Evolutionary conservation across 1,284 basidiomycete species (phyloP), one percentile per base, ranked within the genome.

Genomic region (Marasmius tenuissimus): DNA sequence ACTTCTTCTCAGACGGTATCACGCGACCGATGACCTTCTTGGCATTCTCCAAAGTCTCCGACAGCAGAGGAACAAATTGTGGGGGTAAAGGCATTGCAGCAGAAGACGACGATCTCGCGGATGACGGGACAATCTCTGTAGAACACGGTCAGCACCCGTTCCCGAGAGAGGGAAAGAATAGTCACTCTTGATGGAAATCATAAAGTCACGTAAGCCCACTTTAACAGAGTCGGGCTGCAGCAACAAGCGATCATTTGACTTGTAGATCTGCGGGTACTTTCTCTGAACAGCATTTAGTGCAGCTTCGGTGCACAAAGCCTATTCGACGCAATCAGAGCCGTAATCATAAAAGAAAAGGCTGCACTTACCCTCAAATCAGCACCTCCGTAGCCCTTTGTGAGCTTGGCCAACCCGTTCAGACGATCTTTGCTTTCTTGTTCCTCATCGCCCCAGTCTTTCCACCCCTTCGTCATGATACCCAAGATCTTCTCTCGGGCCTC

Each of bases 371-470:
- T 81, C 62, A 99, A 74, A 80, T 99, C 97, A 37, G 97, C 97
- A 71, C 97, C 97, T 42, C 95, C 97, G 73, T 98, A 99, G 0
- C 97, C 97, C 75, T 98, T 99, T 4, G 97, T 99, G 59, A 97
- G 76, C 70, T 89, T 90, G 0, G 96, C 94, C 54, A 99, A 76
- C 11, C 91, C 88, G 61, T 85, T 82, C 53, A 88, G 77, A 66
- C 89, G 85, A 65, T 80, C 81, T 57, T 83, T 76, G 8, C 79
- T 82, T 38, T 49, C 61, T n/a, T 56, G 38, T 57, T 27, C 86
- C 22, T 85, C 86, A 5, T 79, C 84, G 1, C 91, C 84, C 84
- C 93, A 95, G 0, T 94, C 95, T 8, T 88, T 85, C 97, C 97
- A 99, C 51, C 88, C 88, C 65, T 79, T 85, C 20, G 97, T 98